Percentiles rank a stretch among this genome's conserved stretches.
Conservation (phyloP, 768 basidiomycete species). For the Tulasnella sp. region DNA sequence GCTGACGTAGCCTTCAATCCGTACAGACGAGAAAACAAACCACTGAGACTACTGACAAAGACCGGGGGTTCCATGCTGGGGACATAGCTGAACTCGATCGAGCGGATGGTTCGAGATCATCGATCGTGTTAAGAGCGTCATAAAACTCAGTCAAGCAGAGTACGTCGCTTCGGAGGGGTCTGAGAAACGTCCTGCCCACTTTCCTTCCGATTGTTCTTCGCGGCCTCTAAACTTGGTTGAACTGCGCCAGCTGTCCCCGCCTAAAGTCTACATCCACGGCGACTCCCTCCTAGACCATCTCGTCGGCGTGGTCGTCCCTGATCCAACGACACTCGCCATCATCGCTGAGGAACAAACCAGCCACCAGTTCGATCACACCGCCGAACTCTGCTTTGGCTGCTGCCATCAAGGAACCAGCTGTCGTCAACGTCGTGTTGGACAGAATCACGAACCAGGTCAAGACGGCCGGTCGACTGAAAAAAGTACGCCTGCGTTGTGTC, state of each 20-base stretch:
- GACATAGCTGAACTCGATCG: slow-evolving; percentile 85
- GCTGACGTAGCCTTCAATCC: slow-evolving; percentile 44
- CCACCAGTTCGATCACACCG: slow-evolving; percentile 39
- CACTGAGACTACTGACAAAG: slow-evolving; percentile 62
- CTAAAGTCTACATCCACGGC: slow-evolving; percentile 83
- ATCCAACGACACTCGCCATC: slow-evolving; percentile 61
- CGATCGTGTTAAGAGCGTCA: slow-evolving; percentile 97
- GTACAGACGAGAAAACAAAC: slow-evolving; percentile 81
- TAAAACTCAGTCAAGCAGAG: slow-evolving; percentile 97
- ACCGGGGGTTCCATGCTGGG: slow-evolving; percentile 90
- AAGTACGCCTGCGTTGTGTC: not conserved
- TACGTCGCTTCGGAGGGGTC: slow-evolving; percentile 97
- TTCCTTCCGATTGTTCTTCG: not conserved
- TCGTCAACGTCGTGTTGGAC: slow-evolving; percentile 49
- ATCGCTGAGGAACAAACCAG: slow-evolving; percentile 45
- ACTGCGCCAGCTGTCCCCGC: slow-evolving; percentile 43
- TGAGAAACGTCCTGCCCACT: slow-evolving; percentile 45
- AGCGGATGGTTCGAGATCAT: slow-evolving; percentile 82
- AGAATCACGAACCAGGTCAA: slow-evolving; percentile 52
- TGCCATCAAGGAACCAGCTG: slow-evolving; percentile 52
- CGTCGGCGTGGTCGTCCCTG: slow-evolving; percentile 74
- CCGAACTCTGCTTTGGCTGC: slow-evolving; percentile 44
- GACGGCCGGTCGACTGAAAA: slow-evolving; percentile 38
- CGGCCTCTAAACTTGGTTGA: not conserved
- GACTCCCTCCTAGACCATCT: slow-evolving; percentile 82